Percentiles rank a stretch among this genome's conserved stretches.
phyloP scores from a whole-genome alignment of 2,329 filamentous ascomycete genomes.

The Penicillium sp. region DNA sequence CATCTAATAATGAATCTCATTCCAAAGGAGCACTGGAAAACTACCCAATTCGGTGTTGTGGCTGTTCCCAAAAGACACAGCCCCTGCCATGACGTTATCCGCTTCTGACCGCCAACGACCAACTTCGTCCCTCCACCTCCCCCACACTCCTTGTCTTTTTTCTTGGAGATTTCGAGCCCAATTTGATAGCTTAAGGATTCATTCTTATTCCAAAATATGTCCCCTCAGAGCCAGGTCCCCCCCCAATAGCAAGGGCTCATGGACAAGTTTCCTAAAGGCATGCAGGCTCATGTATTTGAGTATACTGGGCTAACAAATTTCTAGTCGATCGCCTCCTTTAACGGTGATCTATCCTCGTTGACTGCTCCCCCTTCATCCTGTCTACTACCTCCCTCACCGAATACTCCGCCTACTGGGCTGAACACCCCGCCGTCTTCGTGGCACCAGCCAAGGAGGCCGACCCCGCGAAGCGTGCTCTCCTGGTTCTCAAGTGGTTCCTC shows the following conservation, averaged over 20 bases:
- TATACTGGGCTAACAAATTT: conserved; percentile 10
- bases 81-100: conserved; percentile 25
- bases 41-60: conserved; percentile 1
- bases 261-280: conserved; percentile 52
- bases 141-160: conserved; percentile 2
- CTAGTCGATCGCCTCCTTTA: conserved; percentile 74
- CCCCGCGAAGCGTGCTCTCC: conserved; percentile 74
- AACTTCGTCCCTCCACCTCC: conserved; percentile 10
- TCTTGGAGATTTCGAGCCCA: conserved; percentile 1
- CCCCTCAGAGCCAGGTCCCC: conserved; percentile 44
- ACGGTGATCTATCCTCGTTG: conserved; percentile 75
- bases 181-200: neutral
- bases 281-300: conserved; percentile 5
- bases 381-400: conserved; percentile 76
- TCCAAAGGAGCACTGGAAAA: neutral
- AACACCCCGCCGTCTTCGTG: conserved; percentile 74
- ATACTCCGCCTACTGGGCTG: conserved; percentile 80
- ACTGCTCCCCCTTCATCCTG: conserved; percentile 82
- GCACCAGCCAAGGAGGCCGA: conserved; percentile 78
- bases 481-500: conserved; percentile 96
- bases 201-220: conserved; percentile 24
- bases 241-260: conserved; percentile 46
- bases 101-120: conserved; percentile 24
- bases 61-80: conserved; percentile 6
- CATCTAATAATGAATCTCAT: neutral